phyloP scores from a whole-genome alignment of 2,329 filamentous ascomycete genomes.

The Cercospora nicotianae region DNA sequence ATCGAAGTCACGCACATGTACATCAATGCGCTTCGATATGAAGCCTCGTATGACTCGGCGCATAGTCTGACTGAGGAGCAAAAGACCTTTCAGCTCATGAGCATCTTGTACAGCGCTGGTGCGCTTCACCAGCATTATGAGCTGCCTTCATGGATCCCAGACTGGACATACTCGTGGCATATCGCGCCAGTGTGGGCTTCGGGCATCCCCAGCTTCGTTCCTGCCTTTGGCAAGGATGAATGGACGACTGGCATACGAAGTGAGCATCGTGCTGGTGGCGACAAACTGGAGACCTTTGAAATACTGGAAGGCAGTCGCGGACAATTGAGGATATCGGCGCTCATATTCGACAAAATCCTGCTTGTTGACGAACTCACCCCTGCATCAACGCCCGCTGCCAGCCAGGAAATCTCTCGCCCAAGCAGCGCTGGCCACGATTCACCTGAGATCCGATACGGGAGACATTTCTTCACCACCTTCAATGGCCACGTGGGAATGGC shows the following conservation, averaged over 20 bases:
- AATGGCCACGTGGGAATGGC: slow-evolving; percentile 32
- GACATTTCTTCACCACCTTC: slow-evolving; percentile 31
- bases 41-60: slow-evolving; percentile 29
- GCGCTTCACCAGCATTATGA: slow-evolving; percentile 33
- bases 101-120: slow-evolving; percentile 36
- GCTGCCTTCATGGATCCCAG: slow-evolving; percentile 40
- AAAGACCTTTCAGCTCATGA: slow-evolving; percentile 34
- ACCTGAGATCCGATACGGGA: slow-evolving; percentile 31
- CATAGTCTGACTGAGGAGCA: slow-evolving; percentile 29
- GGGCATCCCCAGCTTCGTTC: slow-evolving; percentile 29
- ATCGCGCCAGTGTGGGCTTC: slow-evolving; percentile 35
- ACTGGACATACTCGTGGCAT: slow-evolving; percentile 34
- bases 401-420: slow-evolving; percentile 16
- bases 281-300: slow-evolving; percentile 31
- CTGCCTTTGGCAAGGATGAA: slow-evolving; percentile 24
- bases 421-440: slow-evolving; percentile 4
- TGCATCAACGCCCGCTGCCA: slow-evolving; percentile 26
- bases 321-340: slow-evolving; percentile 30
- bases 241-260: slow-evolving; percentile 32
- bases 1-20: slow-evolving; percentile 33
- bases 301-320: slow-evolving; percentile 25
- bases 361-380: slow-evolving; percentile 30
- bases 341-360: slow-evolving; percentile 32
- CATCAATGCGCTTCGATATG: slow-evolving; percentile 30
- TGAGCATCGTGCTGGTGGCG: slow-evolving; percentile 33